Percentiles rank a stretch among this genome's conserved stretches.
These are phyloP conservation scores for Candida dubliniensis DNA, from an alignment of 1,139 yeast genomes.

Conservation along the genomic window DNA sequence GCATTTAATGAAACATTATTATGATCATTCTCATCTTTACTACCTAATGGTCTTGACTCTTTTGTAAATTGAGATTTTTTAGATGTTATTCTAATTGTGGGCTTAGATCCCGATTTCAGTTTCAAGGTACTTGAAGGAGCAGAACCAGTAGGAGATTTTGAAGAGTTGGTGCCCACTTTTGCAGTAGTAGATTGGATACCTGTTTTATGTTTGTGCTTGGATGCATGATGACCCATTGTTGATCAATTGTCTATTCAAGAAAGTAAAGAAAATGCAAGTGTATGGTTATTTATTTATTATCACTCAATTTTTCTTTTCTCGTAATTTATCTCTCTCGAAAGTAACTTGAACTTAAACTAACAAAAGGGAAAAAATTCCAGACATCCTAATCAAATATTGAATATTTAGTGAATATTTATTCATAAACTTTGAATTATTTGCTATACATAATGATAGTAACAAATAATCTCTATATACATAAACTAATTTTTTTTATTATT, in stretches of 20 bases:
- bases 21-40: constrained; percentile 3
- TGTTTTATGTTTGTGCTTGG: constrained; percentile 3
- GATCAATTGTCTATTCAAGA: background rate
- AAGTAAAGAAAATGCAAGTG: too few relatives aligned
- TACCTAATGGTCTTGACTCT: constrained; percentile 6
- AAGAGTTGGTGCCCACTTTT: background rate
- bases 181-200: background rate
- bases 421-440: too few relatives aligned
- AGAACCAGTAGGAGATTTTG: background rate
- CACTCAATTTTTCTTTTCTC: too few relatives aligned
- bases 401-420: too few relatives aligned
- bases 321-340: too few relatives aligned
- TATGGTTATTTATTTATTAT: too few relatives aligned
- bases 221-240: constrained; percentile 6
- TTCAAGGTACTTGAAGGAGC: background rate
- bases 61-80: background rate
- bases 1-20: constrained; percentile 5
- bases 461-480: too few relatives aligned
- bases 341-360: too few relatives aligned
- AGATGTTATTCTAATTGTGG: background rate
- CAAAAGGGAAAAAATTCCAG: too few relatives aligned
- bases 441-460: too few relatives aligned
- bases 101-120: background rate
- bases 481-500: too few relatives aligned
- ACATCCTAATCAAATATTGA: too few relatives aligned